These are phyloP conservation scores for Thuja plicata DNA, from an alignment of 83 land plant species.

Conservation along the genomic window DNA sequence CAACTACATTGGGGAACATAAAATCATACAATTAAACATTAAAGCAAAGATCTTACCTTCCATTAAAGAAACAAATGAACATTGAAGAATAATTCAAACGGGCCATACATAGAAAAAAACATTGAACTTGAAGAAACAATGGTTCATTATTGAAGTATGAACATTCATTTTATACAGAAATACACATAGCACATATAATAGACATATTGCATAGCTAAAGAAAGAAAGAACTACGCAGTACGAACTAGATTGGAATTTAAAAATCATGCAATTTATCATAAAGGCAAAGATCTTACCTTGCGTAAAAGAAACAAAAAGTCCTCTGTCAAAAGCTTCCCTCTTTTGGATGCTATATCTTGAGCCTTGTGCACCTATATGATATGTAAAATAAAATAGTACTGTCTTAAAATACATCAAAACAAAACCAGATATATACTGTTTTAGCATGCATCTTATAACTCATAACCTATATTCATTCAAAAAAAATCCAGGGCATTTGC, in stretches of 20 bases:
- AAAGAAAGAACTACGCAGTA: not conserved
- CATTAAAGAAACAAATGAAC: too few relatives aligned
- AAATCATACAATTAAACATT: not conserved
- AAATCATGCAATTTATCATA: not conserved
- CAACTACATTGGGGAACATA: not conserved
- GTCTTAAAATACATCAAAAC: not conserved
- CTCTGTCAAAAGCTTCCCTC: conserved; percentile 93
- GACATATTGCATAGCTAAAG: not conserved
- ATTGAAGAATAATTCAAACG: too few relatives aligned
- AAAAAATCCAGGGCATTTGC: not conserved
- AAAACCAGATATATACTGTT: not conserved
- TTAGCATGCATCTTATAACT: not conserved
- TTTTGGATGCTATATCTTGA: conserved; percentile 86
- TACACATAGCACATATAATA: not conserved
- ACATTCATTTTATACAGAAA: not conserved
- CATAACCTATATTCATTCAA: not conserved
- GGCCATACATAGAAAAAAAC: not conserved
- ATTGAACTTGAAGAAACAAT: not conserved
- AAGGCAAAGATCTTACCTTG: conserved; percentile 54
- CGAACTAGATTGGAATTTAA: not conserved
- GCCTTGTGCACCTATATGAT: conserved; percentile 79
- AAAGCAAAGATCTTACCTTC: conserved; percentile 54
- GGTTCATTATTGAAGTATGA: not conserved
- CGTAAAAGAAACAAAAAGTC: conserved; percentile 91
- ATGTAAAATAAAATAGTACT: not conserved